Base-by-base conservation (phyloP, 176 grass and related monocot species). In the Musa itinerans region DNA sequence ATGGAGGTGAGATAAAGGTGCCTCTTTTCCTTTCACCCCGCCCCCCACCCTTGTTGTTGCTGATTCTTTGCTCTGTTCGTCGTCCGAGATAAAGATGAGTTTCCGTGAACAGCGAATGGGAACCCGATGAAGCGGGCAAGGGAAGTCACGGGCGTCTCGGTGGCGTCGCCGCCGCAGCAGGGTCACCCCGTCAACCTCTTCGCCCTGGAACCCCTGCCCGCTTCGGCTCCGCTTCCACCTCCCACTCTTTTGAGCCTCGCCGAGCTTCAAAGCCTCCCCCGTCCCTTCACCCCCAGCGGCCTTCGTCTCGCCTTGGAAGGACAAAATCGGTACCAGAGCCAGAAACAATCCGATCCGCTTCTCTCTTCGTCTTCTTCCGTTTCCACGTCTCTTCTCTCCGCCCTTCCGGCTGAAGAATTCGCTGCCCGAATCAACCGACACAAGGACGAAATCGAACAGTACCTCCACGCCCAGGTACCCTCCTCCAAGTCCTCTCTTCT, bases 281-380 rank as follows among this genome's bases (percentile, higher is more conserved):
- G 78, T 14, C 76, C 85, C 63, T 81, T 86, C 65, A 85, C 88
- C 50, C 92, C 93, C 25, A 92, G 89, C 10, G 93, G 93, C 68
- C 89, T 92, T 64, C 84, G 93, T 16, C 85, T 96, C 8, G 81
- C 89, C 57, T 90, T 96, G 73, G 87, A 92, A 14, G 89, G 84
- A 78, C 93, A 96, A 57, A 82, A 96, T 59, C 83, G 84, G 53
- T 55, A 86, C 2, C 81, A 79, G 54, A 83, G 74, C 50, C 64
- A 74, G 73, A 89, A 82, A 0, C 76, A 80, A 58, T 82, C 59
- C 10, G 86, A 82, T 79, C 79, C 78, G 25, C 34, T 79, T 43
- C 73, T 82, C 52, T 76, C 50, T 54, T 68, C 79, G 49, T 53
- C 86, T 27, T 66, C 63, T 17, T 69, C 67, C 26, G 19, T 22